phyloP scores from a whole-genome alignment of 768 basidiomycete species.

The Postia placenta region DNA sequence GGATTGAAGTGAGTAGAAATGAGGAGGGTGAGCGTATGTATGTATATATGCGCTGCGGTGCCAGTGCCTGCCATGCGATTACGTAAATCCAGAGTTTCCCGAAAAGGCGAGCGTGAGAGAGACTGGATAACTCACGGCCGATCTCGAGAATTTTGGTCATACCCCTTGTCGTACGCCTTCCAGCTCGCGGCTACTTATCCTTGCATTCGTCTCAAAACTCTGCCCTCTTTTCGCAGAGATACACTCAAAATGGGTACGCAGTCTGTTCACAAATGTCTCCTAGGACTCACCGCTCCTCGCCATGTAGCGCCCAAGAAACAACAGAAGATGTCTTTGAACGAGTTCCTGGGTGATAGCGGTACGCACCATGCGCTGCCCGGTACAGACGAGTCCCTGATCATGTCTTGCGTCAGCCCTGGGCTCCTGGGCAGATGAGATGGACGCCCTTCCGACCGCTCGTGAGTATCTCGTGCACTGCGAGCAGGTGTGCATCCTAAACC shows the following conservation, averaged over 20 bases:
- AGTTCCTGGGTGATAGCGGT: conserved; percentile 88
- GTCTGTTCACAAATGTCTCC: neutral
- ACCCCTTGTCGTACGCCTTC: neutral
- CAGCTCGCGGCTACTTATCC: neutral
- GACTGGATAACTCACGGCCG: conserved; percentile 1
- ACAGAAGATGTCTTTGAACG: conserved; percentile 89
- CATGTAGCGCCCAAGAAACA: conserved; percentile 78
- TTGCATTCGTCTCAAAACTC: neutral
- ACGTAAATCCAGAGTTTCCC: too few relatives aligned
- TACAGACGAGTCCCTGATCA: neutral
- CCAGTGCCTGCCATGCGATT: too few relatives aligned
- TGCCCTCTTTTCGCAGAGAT: neutral
- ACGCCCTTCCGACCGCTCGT: conserved; percentile 89
- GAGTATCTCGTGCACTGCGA: conserved; percentile 40
- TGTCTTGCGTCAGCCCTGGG: conserved; percentile 54
- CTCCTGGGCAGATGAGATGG: conserved; percentile 99
- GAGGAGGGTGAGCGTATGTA: neutral
- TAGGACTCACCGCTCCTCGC: conserved; percentile 3
- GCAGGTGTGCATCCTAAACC: too few relatives aligned
- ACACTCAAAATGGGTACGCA: conserved; percentile 27
- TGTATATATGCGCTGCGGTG: too few relatives aligned
- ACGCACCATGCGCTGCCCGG: conserved; percentile 28
- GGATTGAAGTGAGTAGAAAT: neutral
- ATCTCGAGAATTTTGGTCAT: conserved; percentile 4
- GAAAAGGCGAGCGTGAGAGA: conserved; percentile 2